Percentiles rank a stretch among this genome's conserved stretches.
Conservation (phyloP, 495 filamentous ascomycete species). For the Monascus purpureus region DNA sequence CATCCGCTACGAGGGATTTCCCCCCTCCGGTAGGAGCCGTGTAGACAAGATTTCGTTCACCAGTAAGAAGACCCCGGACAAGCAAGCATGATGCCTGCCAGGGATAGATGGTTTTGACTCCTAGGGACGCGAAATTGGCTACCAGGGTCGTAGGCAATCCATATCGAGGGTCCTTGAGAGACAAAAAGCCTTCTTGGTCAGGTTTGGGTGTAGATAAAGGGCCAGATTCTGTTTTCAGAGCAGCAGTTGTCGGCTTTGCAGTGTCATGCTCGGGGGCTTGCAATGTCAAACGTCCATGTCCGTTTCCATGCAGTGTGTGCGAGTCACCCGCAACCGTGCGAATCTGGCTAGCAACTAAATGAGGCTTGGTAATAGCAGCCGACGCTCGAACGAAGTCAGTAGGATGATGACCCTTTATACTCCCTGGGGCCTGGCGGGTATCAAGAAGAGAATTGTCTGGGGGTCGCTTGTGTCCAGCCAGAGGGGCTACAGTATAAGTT, state of each 20-base stretch:
- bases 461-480: constrained; percentile 31
- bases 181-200: constrained; percentile 44
- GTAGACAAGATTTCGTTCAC: constrained; percentile 61
- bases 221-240: no score
- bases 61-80: constrained; percentile 49
- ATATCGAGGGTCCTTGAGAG: constrained; percentile 50
- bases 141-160: constrained; percentile 46
- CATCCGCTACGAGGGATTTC: constrained; percentile 65
- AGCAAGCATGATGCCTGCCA: constrained; percentile 76
- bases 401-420: constrained; percentile 1
- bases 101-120: constrained; percentile 58
- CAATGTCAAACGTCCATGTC: constrained; percentile 4
- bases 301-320: constrained; percentile 33
- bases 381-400: constrained; percentile 13
- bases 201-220: constrained; percentile 34
- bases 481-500: constrained; percentile 19
- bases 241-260: no score
- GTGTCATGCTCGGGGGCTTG: no score
- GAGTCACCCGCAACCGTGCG: constrained; percentile 11
- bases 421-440: constrained; percentile 2
- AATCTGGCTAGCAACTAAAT: constrained; percentile 27
- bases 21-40: constrained; percentile 76
- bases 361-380: constrained; percentile 12
- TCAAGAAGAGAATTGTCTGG: constrained; percentile 7
- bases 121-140: constrained; percentile 47